Evolutionary conservation across 2,329 filamentous ascomycete genomes (phyloP), one percentile per base, ranked within the genome.

Genomic region (Alternaria arbusti): DNA sequence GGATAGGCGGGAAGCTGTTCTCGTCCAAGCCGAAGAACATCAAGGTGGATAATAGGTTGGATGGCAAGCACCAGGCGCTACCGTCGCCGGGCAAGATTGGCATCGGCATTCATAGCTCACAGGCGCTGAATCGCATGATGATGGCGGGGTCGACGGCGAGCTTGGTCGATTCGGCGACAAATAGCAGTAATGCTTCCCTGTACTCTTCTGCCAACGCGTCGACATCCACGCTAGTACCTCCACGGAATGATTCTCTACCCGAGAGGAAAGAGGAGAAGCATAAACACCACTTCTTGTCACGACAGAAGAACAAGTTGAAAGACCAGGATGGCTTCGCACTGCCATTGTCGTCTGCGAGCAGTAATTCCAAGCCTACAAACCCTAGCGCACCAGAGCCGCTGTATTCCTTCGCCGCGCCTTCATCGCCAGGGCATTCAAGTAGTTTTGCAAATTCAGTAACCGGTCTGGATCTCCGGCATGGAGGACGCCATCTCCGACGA

Each of bases 361-460:
- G 90, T 78, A 94, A 92, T 73, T 94, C 91, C 1, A 87, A 87
- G 69, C 90, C 91, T 1, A 90, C 90, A 6, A 91, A 94, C 71
- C 91, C 91, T 1, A 90, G 84, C 73, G 91, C 91, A 4, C 91
- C 92, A 0, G 90, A 88, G 69, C 92, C 91, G 58, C 80, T 95
- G 5, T 95, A 95, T 82, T 93, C 89, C 65, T 94, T 95, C 79
- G 91, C 89, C 61, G 80, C 92, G 2, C 91, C 91, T 1, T 86
- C 90, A 8, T 93, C 90, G 64, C 91, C 92, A 1, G 90, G 87
- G 0, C 88, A 89, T 13, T 86, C 85, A 54, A 86, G 84, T 56
- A 86, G 87, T 30, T 97, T 98, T 77, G 86, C 90, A 40, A 96
- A 96, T 81, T 91, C 90, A 4, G 91, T 96, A 74, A 95, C 91